A percentile compares a stretch with the other conserved stretches of the same genome.
phyloP scores from a whole-genome alignment of 768 basidiomycete genomes.

The Dendrothele bispora region DNA sequence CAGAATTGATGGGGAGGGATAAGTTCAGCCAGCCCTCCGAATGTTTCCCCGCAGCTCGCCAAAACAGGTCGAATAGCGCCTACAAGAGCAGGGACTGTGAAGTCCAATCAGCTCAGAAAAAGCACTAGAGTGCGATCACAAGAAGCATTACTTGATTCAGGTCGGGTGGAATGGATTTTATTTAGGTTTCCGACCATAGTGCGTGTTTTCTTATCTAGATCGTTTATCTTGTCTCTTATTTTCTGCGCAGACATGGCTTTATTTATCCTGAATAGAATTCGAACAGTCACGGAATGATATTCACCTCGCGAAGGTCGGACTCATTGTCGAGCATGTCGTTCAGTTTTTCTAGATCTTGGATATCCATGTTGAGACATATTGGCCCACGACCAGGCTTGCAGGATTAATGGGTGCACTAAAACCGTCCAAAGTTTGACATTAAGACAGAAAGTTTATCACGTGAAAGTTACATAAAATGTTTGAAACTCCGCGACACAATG shows the following conservation, averaged over 20 bases:
- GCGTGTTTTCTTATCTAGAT: slow-evolving; percentile 75
- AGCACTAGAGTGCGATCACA: background rate
- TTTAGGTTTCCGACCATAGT: slow-evolving; percentile 74
- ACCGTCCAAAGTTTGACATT: too few species aligned
- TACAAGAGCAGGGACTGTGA: slow-evolving; percentile 59
- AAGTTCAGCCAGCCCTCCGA: slow-evolving; percentile 50
- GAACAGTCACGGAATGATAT: slow-evolving; percentile 9
- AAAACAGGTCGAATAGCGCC: slow-evolving; percentile 57
- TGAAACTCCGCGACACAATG: too few species aligned
- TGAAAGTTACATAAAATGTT: too few species aligned
- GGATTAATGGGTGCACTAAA: background rate
- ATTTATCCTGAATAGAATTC: slow-evolving; percentile 8
- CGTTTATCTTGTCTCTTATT: slow-evolving; percentile 75
- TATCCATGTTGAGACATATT: slow-evolving; percentile 59
- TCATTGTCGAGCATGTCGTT: slow-evolving; percentile 64
- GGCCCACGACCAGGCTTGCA: too few species aligned
- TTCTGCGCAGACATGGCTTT: slow-evolving; percentile 43
- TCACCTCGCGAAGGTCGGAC: slow-evolving; percentile 64
- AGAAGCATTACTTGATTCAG: slow-evolving; percentile 17
- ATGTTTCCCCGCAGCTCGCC: slow-evolving; percentile 51
- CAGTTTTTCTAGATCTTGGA: slow-evolving; percentile 52
- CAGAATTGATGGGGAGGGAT: slow-evolving; percentile 76
- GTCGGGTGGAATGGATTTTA: slow-evolving; percentile 76
- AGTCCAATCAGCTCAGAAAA: too few species aligned
- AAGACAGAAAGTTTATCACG: too few species aligned